These are phyloP conservation scores for Colletotrichum graminicola DNA, from an alignment of 2,329 filamentous ascomycete species.

Conservation along the genomic window DNA sequence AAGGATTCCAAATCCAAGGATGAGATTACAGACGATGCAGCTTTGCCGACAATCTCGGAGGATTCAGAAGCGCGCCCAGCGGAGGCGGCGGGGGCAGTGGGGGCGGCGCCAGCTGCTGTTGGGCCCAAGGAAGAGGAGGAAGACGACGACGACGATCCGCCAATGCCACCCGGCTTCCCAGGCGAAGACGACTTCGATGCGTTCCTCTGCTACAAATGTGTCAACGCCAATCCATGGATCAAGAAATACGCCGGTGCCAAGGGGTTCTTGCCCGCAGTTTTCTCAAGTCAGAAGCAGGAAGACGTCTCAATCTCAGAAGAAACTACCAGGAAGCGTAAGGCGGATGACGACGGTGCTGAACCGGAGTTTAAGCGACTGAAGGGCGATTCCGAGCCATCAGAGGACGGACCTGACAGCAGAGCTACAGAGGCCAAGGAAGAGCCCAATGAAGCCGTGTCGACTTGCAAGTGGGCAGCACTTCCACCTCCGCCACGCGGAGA, in stretches of 20 bases:
- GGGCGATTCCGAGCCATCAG: conserved; percentile 53
- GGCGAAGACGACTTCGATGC: conserved; percentile 89
- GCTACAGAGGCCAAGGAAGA: conserved; percentile 38
- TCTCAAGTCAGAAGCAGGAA: conserved; percentile 52
- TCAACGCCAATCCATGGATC: conserved; percentile 90
- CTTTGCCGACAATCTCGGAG: conserved; percentile 65
- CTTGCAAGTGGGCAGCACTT: conserved; percentile 73
- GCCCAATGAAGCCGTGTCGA: conserved; percentile 30
- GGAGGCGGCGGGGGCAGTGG: conserved; percentile 44
- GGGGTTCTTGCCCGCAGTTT: conserved; percentile 84
- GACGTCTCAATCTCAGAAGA: conserved; percentile 27
- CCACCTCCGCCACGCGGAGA: conserved; percentile 63
- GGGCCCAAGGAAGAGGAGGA: conserved; percentile 43
- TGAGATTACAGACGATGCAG: conserved; percentile 41
- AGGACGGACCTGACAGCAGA: conserved; percentile 21
- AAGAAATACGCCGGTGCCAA: conserved; percentile 84
- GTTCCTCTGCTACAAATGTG: conserved; percentile 94
- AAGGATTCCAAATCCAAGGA: conserved; percentile 48
- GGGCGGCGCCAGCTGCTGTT: conserved; percentile 36
- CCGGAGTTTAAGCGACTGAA: conserved; percentile 65
- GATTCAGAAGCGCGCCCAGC: conserved; percentile 54
- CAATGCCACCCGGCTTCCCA: conserved; percentile 87
- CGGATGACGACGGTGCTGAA: conserved; percentile 62
- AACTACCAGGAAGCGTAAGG: conserved; percentile 74
- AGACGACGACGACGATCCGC: conserved; percentile 70